phyloP scores from a whole-genome alignment of 2,329 filamentous ascomycete species.

The Fusarium subtropicale region DNA sequence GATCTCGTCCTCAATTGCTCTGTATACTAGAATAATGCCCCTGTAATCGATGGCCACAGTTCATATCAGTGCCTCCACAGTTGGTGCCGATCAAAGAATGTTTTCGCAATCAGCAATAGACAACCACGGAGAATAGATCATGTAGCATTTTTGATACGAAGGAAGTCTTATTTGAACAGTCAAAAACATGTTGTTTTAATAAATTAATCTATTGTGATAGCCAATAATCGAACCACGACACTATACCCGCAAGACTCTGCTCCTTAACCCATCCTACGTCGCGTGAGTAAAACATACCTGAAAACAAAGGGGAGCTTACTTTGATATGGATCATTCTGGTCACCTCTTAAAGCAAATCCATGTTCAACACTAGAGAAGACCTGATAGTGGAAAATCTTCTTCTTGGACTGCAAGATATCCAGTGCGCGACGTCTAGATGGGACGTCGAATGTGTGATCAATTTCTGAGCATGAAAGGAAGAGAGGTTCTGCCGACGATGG shows the following conservation, averaged over 20 bases:
- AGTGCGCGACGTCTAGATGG: slow-evolving; percentile 7
- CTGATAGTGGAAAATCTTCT: slow-evolving; percentile 7
- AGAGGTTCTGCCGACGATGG: background rate
- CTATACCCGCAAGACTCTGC: slow-evolving; percentile 4
- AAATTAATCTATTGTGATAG: background rate
- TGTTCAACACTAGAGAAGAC: slow-evolving; percentile 13
- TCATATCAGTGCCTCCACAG: too few species aligned
- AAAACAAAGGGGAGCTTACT: too few species aligned
- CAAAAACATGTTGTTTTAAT: background rate
- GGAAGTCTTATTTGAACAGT: background rate
- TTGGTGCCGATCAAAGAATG: too few species aligned
- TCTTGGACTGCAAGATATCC: slow-evolving; percentile 3
- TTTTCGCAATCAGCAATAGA: too few species aligned
- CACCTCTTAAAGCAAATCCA: slow-evolving; percentile 4
- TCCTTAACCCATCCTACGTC: slow-evolving; percentile 6
- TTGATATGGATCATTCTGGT: slow-evolving; percentile 3
- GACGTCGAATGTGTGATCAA: slow-evolving; percentile 14
- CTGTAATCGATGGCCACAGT: too few species aligned
- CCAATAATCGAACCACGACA: slow-evolving; percentile 18
- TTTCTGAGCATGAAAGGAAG: slow-evolving; percentile 9
- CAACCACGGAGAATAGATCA: too few species aligned
- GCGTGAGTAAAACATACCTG: too few species aligned
- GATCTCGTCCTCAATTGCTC: too few species aligned
- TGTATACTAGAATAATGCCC: too few species aligned
- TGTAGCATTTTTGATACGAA: background rate